Conservation (phyloP, 2,329 filamentous ascomycete genomes). For the Neofusicoccum sp. region DNA sequence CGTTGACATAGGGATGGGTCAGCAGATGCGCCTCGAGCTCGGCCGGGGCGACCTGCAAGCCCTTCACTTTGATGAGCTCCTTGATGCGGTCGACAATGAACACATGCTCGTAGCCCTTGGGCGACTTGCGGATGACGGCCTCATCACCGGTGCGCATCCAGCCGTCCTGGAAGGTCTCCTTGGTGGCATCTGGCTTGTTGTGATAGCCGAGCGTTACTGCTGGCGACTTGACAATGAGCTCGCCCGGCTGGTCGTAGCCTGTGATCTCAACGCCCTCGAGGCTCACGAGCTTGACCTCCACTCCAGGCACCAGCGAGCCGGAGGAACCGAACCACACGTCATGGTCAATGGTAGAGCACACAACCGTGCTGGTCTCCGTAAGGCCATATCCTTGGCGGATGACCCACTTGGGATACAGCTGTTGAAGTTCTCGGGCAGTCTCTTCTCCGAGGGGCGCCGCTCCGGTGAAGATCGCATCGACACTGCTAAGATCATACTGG, state of each 20-base stretch:
- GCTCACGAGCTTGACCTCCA: constrained; percentile 65
- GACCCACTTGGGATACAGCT: constrained; percentile 62
- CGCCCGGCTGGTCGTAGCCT: constrained; percentile 70
- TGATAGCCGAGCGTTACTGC: constrained; percentile 79
- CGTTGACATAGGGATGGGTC: constrained; percentile 69
- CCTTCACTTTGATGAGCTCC: constrained; percentile 78
- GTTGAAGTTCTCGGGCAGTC: constrained; percentile 63
- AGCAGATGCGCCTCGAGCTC: constrained; percentile 80
- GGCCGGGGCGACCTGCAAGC: constrained; percentile 77
- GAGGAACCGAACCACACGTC: constrained; percentile 72
- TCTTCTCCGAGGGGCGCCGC: constrained; percentile 76
- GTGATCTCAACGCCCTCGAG: constrained; percentile 69
- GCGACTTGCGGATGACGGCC: constrained; percentile 64
- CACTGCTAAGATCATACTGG: constrained; percentile 70
- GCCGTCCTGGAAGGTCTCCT: constrained; percentile 73
- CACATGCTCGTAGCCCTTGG: constrained; percentile 71
- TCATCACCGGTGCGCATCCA: constrained; percentile 89
- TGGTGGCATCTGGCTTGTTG: constrained; percentile 79
- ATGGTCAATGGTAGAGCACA: constrained; percentile 57
- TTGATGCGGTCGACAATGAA: constrained; percentile 82
- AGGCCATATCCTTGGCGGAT: constrained; percentile 74
- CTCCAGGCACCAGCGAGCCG: constrained; percentile 66
- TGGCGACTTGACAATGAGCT: constrained; percentile 75
- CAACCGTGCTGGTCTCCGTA: constrained; percentile 74
- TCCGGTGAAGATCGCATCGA: constrained; percentile 66